Percentiles rank a stretch among this genome's conserved stretches.
phyloP scores from a whole-genome alignment of 257 asterid genomes.

The Sherardia arvensis region DNA sequence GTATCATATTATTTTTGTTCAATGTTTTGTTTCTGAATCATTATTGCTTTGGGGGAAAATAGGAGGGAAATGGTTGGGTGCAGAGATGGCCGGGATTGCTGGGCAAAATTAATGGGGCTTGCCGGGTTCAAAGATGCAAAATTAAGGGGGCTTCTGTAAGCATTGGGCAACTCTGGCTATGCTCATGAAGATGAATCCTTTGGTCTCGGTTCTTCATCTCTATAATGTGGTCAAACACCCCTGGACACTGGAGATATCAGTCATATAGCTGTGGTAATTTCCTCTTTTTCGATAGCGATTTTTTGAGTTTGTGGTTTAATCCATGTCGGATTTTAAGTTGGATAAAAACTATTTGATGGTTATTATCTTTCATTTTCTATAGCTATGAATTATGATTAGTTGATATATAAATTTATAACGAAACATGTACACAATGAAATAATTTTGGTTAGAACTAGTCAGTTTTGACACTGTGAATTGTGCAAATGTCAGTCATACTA shows the following conservation, averaged over 20 bases:
- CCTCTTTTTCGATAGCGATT: neutral
- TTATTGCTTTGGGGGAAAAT: slow-evolving; percentile 7
- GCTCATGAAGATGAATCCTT: slow-evolving; percentile 90
- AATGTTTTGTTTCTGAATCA: neutral
- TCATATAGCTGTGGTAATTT: slow-evolving; percentile 84
- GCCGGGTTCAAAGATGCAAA: slow-evolving; percentile 86
- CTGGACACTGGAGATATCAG: slow-evolving; percentile 86
- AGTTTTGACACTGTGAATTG: neutral
- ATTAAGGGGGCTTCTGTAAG: slow-evolving; percentile 94
- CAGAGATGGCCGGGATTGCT: slow-evolving; percentile 53
- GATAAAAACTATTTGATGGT: no score
- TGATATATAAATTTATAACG: neutral
- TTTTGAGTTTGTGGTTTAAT: neutral
- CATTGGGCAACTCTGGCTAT: slow-evolving; percentile 84
- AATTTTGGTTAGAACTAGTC: no score
- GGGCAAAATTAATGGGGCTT: slow-evolving; percentile 92
- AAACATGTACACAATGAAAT: no score
- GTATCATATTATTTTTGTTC: neutral
- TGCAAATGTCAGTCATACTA: no score
- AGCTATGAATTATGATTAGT: neutral
- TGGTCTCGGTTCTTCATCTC: slow-evolving; percentile 86
- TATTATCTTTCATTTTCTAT: no score
- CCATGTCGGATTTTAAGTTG: no score
- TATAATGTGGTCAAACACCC: slow-evolving; percentile 86
- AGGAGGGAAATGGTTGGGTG: slow-evolving; percentile 38